Evolutionary conservation across 2,329 filamentous ascomycete genomes (phyloP).

Genomic region (Colletotrichum siamense): DNA sequence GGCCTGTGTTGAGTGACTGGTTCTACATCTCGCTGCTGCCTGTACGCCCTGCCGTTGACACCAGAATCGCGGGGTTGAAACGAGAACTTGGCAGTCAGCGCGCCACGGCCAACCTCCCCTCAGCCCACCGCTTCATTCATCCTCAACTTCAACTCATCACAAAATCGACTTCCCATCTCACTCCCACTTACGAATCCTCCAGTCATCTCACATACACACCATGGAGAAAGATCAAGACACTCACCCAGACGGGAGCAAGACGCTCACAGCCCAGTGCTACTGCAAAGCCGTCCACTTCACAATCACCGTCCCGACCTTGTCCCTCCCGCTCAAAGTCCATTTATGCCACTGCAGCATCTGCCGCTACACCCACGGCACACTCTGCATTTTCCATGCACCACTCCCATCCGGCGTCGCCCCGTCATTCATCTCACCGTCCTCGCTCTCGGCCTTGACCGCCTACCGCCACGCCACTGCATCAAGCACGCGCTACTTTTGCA

Average conservation of each 20-base stretch:
- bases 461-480: slow-evolving; percentile 36
- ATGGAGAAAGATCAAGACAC: background rate
- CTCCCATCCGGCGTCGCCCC: slow-evolving; percentile 39
- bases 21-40: background rate
- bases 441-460: slow-evolving; percentile 36
- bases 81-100: background rate
- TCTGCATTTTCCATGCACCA: slow-evolving; percentile 45
- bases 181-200: background rate
- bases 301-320: slow-evolving; percentile 40
- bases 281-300: slow-evolving; percentile 49
- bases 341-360: slow-evolving; percentile 54
- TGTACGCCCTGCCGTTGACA: background rate
- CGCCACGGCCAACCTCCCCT: background rate
- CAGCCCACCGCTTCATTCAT: background rate
- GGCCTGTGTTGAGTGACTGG: background rate
- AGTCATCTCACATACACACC: background rate
- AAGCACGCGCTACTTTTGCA: slow-evolving; percentile 48
- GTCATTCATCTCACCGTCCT: slow-evolving; percentile 45
- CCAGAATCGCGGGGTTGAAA: background rate
- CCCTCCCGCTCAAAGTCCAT: slow-evolving; percentile 45
- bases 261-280: slow-evolving; percentile 49
- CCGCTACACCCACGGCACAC: slow-evolving; percentile 45
- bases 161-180: background rate
- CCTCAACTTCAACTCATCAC: background rate
- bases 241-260: slow-evolving; percentile 27